Evolutionary conservation across 805 yeast species (phyloP).

Genomic region (Candida nonsorbophila): DNA sequence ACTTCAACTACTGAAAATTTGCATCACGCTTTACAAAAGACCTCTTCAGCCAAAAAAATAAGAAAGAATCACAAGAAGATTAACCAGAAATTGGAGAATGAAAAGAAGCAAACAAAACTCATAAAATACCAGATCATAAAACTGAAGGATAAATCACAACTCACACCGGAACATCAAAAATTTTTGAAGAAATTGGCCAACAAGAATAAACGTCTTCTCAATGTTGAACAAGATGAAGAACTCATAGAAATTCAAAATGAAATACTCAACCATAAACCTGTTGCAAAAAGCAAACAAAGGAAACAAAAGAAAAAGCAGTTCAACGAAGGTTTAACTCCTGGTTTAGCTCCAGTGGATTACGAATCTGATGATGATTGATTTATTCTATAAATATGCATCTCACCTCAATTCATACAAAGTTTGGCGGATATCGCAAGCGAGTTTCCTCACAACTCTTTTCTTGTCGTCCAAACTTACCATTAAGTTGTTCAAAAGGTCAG

Average conservation of each 20-base stretch:
- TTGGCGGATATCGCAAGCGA: conserved; percentile 79
- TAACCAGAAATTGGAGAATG: conserved; percentile 20
- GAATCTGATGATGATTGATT: conserved; percentile 26
- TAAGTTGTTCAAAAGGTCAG: conserved; percentile 43
- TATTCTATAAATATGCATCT: conserved; percentile 1
- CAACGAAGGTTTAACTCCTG: conserved; percentile 70
- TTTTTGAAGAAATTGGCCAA: conserved; percentile 33
- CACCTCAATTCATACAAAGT: conserved; percentile 49
- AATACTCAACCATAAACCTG: conserved; percentile 24
- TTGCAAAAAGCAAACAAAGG: conserved; percentile 17
- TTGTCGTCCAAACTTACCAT: conserved; percentile 62
- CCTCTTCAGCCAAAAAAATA: conserved; percentile 11
- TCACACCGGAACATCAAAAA: conserved; percentile 29
- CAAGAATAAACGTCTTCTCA: conserved; percentile 32
- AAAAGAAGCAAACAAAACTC: conserved; percentile 27
- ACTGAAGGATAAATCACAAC: conserved; percentile 15
- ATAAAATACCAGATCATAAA: conserved; percentile 37
- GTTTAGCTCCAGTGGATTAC: conserved; percentile 77
- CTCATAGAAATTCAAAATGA: conserved; percentile 24
- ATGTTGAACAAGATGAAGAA: conserved; percentile 16
- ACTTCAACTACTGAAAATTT: conserved; percentile 13
- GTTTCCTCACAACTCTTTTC: conserved; percentile 67
- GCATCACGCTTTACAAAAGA: conserved; percentile 12
- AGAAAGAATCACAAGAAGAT: conserved; percentile 20
- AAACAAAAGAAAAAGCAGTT: conserved; percentile 22